A percentile compares a stretch with the other conserved stretches of the same genome.
Conservation (phyloP, 2,329 filamentous ascomycete genomes). For the Purpureocillium lavendulum region DNA sequence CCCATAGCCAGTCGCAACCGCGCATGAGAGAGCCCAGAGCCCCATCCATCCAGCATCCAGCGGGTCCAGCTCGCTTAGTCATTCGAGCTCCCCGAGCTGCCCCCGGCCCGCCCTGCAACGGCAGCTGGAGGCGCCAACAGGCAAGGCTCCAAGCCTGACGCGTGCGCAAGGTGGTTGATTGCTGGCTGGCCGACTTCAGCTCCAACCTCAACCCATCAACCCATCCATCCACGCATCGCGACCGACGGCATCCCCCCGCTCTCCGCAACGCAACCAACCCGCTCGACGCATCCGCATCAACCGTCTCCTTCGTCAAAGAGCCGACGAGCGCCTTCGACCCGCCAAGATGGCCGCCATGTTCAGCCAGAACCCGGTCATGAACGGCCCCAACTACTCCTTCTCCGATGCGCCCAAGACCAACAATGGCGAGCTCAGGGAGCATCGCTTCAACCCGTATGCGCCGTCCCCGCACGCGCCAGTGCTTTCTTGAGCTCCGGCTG, state of each 20-base stretch:
- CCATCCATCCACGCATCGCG: neutral
- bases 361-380: conserved; percentile 61
- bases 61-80: too few relatives aligned
- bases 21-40: too few relatives aligned
- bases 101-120: conserved; percentile 4
- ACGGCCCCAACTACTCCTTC: conserved; percentile 63
- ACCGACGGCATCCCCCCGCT: neutral
- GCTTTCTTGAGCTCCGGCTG: neutral
- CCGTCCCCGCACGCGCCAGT: rapidly evolving
- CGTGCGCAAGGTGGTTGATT: conserved; percentile 15
- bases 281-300: conserved; percentile 6
- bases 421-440: conserved; percentile 54
- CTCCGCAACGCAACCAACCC: too few relatives aligned
- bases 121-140: conserved; percentile 4
- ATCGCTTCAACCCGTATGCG: conserved; percentile 85
- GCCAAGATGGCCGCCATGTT: conserved; percentile 56
- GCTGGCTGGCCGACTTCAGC: conserved; percentile 13
- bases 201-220: conserved; percentile 6
- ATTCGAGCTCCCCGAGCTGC: conserved; percentile 25
- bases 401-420: conserved; percentile 48
- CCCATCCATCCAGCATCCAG: too few relatives aligned
- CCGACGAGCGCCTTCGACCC: neutral
- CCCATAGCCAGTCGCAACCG: too few relatives aligned
- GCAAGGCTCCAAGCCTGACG: conserved; percentile 47
- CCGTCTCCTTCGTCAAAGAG: conserved; percentile 1